A percentile compares a stretch with the other conserved stretches of the same genome.
These are phyloP conservation scores for Tulasnella sp. DNA, from an alignment of 768 basidiomycete genomes.

Conservation along the genomic window DNA sequence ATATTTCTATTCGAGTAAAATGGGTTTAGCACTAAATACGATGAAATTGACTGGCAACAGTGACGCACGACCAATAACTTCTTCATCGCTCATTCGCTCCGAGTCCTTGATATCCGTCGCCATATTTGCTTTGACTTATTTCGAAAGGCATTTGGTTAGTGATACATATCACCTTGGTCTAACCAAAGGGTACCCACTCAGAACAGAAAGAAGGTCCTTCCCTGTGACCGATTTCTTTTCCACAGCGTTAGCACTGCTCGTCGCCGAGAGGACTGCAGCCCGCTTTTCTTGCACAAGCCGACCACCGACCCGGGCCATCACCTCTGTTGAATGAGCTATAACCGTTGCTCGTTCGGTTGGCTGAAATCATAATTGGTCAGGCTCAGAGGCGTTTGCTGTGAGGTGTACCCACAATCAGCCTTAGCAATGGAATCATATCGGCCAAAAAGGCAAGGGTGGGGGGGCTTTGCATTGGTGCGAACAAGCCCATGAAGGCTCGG, in stretches of 20 bases:
- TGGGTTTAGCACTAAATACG: not conserved
- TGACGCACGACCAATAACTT: conserved; percentile 53
- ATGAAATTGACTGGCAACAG: not conserved
- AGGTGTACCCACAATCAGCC: not conserved
- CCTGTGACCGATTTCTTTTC: not conserved
- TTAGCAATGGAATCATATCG: not conserved
- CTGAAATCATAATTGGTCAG: not conserved
- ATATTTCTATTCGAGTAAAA: not conserved
- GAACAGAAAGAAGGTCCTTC: conserved; percentile 8
- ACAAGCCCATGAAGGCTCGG: conserved; percentile 35
- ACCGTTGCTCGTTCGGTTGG: not conserved
- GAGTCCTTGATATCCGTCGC: conserved; percentile 53
- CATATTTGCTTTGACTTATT: conserved; percentile 55
- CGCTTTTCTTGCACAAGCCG: conserved; percentile 6
- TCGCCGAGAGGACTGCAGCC: not conserved
- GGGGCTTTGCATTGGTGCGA: conserved; percentile 6
- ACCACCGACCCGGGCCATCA: not conserved
- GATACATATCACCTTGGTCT: not conserved
- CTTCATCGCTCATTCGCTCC: conserved; percentile 57
- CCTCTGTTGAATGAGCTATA: not conserved
- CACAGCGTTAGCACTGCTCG: not conserved
- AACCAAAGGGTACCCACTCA: not conserved
- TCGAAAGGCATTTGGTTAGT: not conserved
- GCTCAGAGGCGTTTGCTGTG: not conserved
- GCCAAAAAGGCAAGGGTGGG: not conserved